Evolutionary conservation across 1,284 basidiomycete species (phyloP).

Genomic region (Athelia sp.): DNA sequence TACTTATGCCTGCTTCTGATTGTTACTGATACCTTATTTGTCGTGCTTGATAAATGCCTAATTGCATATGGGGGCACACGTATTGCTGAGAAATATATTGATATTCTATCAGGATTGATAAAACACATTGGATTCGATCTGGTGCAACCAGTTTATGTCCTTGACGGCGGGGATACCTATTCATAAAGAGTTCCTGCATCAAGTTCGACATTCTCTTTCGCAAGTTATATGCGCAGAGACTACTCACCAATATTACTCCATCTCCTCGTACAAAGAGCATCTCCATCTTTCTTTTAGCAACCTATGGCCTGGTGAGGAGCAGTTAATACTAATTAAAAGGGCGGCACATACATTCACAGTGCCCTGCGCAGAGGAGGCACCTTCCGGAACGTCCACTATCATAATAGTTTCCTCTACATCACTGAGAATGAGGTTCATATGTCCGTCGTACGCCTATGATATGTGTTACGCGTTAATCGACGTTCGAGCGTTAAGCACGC

Average conservation of each 20-base stretch:
- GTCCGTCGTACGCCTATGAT: conserved; percentile 98
- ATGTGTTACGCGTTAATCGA: conserved; percentile 9
- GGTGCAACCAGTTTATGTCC: conserved; percentile 38
- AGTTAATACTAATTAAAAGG: not conserved
- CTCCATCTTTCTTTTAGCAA: conserved; percentile 91
- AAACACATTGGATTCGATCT: not conserved
- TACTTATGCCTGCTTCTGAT: too few species aligned
- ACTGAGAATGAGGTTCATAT: conserved; percentile 98
- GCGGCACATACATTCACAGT: conserved; percentile 54
- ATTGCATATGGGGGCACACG: conserved; percentile 1
- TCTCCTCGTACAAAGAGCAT: conserved; percentile 99
- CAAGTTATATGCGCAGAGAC: not conserved
- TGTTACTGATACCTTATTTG: not conserved
- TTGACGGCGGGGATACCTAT: conserved; percentile 73
- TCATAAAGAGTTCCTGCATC: conserved; percentile 3
- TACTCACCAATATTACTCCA: conserved; percentile 83
- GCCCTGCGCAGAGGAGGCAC: conserved; percentile 40
- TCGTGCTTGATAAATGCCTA: not conserved
- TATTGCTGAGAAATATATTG: conserved; percentile 32
- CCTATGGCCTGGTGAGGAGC: conserved; percentile 37
- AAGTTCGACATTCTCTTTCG: not conserved
- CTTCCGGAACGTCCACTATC: conserved; percentile 75
- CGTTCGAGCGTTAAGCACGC: conserved; percentile 1
- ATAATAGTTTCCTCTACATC: conserved; percentile 97
- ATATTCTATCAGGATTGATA: conserved; percentile 12